phyloP scores from a whole-genome alignment of 2,329 filamentous ascomycete species.

The Paraphaeosphaeria minitans region DNA sequence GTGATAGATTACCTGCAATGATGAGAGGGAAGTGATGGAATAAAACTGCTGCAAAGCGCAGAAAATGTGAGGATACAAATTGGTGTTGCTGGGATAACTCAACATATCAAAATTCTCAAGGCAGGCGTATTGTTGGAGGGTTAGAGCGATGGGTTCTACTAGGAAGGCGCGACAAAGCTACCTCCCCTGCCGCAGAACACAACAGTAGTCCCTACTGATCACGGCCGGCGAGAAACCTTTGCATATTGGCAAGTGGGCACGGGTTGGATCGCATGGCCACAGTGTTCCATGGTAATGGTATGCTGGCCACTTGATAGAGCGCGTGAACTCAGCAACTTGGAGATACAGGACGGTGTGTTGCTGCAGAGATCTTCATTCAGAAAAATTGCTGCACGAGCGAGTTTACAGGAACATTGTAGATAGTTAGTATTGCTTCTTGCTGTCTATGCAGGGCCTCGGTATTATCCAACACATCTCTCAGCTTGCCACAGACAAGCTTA shows the following conservation, averaged over 20 bases:
- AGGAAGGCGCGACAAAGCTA: neutral
- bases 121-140: neutral
- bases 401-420: neutral
- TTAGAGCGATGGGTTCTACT: neutral
- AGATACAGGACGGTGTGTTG: neutral
- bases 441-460: neutral
- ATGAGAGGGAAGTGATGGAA: neutral
- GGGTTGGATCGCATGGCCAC: neutral
- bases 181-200: too few relatives aligned
- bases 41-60: neutral
- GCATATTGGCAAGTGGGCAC: neutral
- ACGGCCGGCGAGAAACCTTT: too few relatives aligned
- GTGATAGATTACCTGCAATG: neutral
- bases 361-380: neutral
- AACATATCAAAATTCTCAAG: neutral
- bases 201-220: too few relatives aligned
- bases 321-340: neutral
- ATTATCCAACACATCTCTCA: neutral
- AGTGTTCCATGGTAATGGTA: neutral
- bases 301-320: too few relatives aligned
- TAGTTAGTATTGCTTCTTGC: neutral
- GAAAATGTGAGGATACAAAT: neutral
- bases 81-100: neutral
- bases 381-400: neutral
- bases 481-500: constrained; percentile 63